Conservation (phyloP, 805 yeast species). For the Candida corydali region DNA sequence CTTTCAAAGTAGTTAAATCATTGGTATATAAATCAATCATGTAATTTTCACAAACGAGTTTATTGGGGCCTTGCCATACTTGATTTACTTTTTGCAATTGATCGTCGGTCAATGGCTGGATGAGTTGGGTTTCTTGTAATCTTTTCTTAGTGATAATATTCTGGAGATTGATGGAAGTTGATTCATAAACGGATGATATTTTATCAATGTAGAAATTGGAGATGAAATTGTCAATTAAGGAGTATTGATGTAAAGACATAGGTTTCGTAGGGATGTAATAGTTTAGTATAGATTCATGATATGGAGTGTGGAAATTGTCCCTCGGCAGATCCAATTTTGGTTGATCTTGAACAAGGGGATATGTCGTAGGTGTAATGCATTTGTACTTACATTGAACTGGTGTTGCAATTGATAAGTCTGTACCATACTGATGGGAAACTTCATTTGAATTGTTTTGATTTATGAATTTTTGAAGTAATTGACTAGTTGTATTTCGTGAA, state of each 20-base stretch:
- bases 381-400: too few relatives aligned
- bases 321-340: slow-evolving; percentile 1
- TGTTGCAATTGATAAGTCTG: slow-evolving; percentile 10
- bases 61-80: slow-evolving; percentile 11
- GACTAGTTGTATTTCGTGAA: neutral
- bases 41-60: slow-evolving; percentile 13
- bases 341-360: neutral
- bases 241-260: slow-evolving; percentile 6
- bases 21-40: slow-evolving; percentile 56
- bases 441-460: neutral
- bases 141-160: slow-evolving; percentile 14
- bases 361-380: too few relatives aligned
- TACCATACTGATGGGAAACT: slow-evolving; percentile 9
- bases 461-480: neutral
- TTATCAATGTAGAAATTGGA: slow-evolving; percentile 11
- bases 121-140: slow-evolving; percentile 8
- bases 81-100: slow-evolving; percentile 11
- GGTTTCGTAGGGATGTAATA: slow-evolving; percentile 11
- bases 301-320: neutral
- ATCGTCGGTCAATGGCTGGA: slow-evolving; percentile 11
- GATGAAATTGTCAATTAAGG: slow-evolving; percentile 10
- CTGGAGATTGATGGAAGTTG: slow-evolving; percentile 10
- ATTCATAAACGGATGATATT: slow-evolving; percentile 9
- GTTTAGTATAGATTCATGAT: slow-evolving; percentile 9
- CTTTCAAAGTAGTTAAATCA: slow-evolving; percentile 70